Conservation (phyloP, 1,284 basidiomycete species). For the Coniferiporia weirii region DNA sequence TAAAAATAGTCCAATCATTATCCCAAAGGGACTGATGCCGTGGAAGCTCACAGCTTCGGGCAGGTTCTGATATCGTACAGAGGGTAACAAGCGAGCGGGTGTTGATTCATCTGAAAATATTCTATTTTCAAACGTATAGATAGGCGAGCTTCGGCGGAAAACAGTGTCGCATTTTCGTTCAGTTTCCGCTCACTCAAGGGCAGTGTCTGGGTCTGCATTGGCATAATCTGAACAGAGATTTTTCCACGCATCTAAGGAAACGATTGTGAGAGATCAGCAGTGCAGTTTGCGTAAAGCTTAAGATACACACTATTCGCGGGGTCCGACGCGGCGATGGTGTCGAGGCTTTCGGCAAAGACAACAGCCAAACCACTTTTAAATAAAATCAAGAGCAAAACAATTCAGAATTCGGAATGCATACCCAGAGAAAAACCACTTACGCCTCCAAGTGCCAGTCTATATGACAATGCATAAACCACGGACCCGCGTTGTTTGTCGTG, state of each 20-base stretch:
- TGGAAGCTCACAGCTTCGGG: no score
- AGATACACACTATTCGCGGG: slow-evolving; percentile 24
- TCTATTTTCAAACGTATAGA: no score
- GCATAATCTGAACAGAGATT: slow-evolving; percentile 25
- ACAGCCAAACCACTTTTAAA: slow-evolving; percentile 36
- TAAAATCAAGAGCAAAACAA: slow-evolving; percentile 25
- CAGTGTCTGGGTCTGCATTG: slow-evolving; percentile 10
- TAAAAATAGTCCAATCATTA: no score
- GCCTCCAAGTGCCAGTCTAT: slow-evolving; percentile 19
- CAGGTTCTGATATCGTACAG: no score
- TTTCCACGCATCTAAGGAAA: slow-evolving; percentile 22
- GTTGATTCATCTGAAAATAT: no score
- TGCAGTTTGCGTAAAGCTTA: not conserved
- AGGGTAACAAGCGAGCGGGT: no score
- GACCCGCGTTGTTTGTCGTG: slow-evolving; percentile 40
- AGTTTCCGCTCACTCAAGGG: not conserved
- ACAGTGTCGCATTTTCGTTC: no score
- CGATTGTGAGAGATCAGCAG: not conserved
- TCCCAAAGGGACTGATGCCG: no score
- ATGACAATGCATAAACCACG: slow-evolving; percentile 45
- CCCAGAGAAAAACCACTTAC: slow-evolving; percentile 1
- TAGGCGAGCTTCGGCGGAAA: no score
- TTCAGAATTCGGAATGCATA: slow-evolving; percentile 25
- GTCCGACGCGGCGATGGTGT: slow-evolving; percentile 21
- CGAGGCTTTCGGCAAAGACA: slow-evolving; percentile 35